Percentiles rank a stretch among this genome's conserved stretches.
Evolutionary conservation across 1,284 basidiomycete species (phyloP).

Genomic region (Pascua sp.): DNA sequence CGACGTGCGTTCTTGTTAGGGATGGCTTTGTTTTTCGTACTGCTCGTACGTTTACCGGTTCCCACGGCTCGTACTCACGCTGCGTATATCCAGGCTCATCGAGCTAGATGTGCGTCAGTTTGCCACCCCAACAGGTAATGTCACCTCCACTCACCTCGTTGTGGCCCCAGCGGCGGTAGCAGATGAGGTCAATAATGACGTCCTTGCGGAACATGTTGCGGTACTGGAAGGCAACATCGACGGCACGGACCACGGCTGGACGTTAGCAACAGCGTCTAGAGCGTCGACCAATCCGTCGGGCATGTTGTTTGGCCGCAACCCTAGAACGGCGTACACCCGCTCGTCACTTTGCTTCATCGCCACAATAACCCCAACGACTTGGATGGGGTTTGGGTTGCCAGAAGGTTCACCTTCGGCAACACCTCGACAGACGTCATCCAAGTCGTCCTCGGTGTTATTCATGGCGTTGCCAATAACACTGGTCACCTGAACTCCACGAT

Average conservation of each 20-base stretch:
- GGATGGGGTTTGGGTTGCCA: too few relatives aligned
- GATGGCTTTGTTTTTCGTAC: too few relatives aligned
- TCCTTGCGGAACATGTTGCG: slow-evolving; percentile 80
- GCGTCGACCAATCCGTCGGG: not conserved
- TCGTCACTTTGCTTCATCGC: not conserved
- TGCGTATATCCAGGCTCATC: slow-evolving; percentile 88
- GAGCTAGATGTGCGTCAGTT: slow-evolving; percentile 46
- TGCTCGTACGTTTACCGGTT: too few relatives aligned
- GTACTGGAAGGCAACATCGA: slow-evolving; percentile 77
- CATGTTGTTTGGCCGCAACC: too few relatives aligned
- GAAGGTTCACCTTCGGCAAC: too few relatives aligned
- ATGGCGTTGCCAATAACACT: too few relatives aligned
- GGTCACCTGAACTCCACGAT: too few relatives aligned
- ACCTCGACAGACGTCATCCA: too few relatives aligned
- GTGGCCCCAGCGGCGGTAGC: slow-evolving; percentile 77
- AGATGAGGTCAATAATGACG: slow-evolving; percentile 79
- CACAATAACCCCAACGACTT: not conserved
- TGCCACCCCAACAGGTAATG: not conserved
- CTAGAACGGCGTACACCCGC: not conserved
- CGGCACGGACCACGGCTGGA: slow-evolving; percentile 69
- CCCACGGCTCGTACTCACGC: slow-evolving; percentile 39
- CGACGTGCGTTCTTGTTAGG: too few relatives aligned
- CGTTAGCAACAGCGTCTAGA: slow-evolving; percentile 2
- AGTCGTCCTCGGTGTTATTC: too few relatives aligned
- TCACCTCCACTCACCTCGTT: slow-evolving; percentile 57